These are phyloP conservation scores for Suhomyces prunicola DNA, from an alignment of 805 yeast species.

Conservation along the genomic window DNA sequence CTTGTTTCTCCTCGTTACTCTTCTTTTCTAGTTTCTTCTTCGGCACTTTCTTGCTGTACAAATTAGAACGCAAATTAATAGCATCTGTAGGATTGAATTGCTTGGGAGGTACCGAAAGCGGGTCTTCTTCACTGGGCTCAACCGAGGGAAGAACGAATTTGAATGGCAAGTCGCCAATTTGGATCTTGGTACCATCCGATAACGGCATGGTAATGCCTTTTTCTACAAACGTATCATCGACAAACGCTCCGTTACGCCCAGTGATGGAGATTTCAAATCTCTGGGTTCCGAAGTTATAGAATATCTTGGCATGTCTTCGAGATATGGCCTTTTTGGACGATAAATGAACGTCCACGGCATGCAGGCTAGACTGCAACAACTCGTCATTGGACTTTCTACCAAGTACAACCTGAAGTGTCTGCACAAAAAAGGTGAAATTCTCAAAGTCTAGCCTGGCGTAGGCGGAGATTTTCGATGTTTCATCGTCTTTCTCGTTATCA, in stretches of 20 bases:
- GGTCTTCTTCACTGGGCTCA: slow-evolving; percentile 34
- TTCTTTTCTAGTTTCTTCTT: background rate
- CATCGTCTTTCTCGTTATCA: slow-evolving; percentile 10
- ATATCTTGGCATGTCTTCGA: slow-evolving; percentile 90
- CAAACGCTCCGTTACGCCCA: slow-evolving; percentile 97
- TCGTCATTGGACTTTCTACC: slow-evolving; percentile 73
- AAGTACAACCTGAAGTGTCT: slow-evolving; percentile 87
- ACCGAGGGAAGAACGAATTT: slow-evolving; percentile 79
- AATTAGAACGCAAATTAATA: slow-evolving; percentile 50
- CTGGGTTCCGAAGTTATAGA: slow-evolving; percentile 95
- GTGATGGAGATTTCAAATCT: slow-evolving; percentile 86
- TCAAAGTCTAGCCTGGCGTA: slow-evolving; percentile 86
- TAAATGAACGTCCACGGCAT: slow-evolving; percentile 86
- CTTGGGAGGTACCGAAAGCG: slow-evolving; percentile 18
- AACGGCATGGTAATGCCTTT: slow-evolving; percentile 89
- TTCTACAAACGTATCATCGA: slow-evolving; percentile 85
- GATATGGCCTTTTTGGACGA: slow-evolving; percentile 93
- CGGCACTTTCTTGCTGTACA: slow-evolving; percentile 25
- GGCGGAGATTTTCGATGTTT: slow-evolving; percentile 44
- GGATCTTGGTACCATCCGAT: slow-evolving; percentile 76
- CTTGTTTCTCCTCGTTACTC: background rate
- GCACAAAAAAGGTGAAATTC: slow-evolving; percentile 90
- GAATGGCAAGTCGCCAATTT: slow-evolving; percentile 90
- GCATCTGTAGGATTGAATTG: slow-evolving; percentile 63
- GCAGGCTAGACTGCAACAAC: slow-evolving; percentile 58